phyloP scores from a whole-genome alignment of 1,284 basidiomycete species.

The Leccinum fuscescens region DNA sequence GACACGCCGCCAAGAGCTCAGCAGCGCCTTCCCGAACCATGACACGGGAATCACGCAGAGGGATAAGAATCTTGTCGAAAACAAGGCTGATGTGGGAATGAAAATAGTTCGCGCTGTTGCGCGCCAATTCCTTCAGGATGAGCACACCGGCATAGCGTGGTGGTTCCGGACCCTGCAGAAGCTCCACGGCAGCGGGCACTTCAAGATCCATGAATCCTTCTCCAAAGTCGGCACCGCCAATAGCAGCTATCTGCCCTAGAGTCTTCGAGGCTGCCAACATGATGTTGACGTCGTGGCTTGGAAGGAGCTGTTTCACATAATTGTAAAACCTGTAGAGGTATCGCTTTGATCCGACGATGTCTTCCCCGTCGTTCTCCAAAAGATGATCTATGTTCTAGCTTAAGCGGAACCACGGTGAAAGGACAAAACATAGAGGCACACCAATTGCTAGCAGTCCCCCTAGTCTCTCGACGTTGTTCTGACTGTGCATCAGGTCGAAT shows the following conservation, averaged over 20 bases:
- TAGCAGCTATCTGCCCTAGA: slow-evolving; percentile 77
- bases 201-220: slow-evolving; percentile 87
- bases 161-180: slow-evolving; percentile 74
- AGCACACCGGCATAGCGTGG: slow-evolving; percentile 83
- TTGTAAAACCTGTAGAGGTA: slow-evolving; percentile 88
- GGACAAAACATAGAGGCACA: slow-evolving; percentile 35
- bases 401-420: slow-evolving; percentile 13
- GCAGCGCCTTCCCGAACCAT: slow-evolving; percentile 90
- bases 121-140: slow-evolving; percentile 87
- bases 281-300: slow-evolving; percentile 80
- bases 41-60: slow-evolving; percentile 80
- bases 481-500: slow-evolving; percentile 82
- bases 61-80: slow-evolving; percentile 88
- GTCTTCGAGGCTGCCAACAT: slow-evolving; percentile 89
- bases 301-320: slow-evolving; percentile 84
- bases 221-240: slow-evolving; percentile 79
- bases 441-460: slow-evolving; percentile 84
- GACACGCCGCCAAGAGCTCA: slow-evolving; percentile 84
- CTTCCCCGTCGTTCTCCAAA: slow-evolving; percentile 69
- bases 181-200: slow-evolving; percentile 76
- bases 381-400: slow-evolving; percentile 54
- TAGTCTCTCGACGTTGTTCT: slow-evolving; percentile 70
- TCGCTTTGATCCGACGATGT: slow-evolving; percentile 71
- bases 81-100: slow-evolving; percentile 84
- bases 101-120: slow-evolving; percentile 83